A percentile compares a stretch with the other conserved stretches of the same genome.
These are phyloP conservation scores for Termitomyces sp. DNA, from an alignment of 768 basidiomycete species.

Conservation along the genomic window DNA sequence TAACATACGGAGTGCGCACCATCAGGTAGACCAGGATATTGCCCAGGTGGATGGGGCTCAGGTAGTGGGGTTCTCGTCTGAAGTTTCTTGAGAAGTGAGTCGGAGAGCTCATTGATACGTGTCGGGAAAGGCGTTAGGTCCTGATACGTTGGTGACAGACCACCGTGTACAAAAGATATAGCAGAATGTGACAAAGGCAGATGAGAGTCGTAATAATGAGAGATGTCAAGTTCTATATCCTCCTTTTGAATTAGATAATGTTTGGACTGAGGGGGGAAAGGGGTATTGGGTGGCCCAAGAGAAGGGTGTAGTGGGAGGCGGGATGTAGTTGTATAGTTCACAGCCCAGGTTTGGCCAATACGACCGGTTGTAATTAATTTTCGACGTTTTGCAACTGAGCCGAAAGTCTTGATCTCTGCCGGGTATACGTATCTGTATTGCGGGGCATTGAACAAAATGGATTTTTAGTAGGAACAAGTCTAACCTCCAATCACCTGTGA, in stretches of 20 bases:
- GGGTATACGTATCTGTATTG: constrained; percentile 72
- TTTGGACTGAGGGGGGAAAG: constrained; percentile 37
- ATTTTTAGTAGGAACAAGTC: background rate
- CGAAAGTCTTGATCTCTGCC: constrained; percentile 80
- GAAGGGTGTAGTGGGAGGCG: constrained; percentile 77
- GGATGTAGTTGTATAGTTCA: constrained; percentile 78
- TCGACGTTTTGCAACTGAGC: constrained; percentile 64
- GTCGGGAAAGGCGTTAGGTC: constrained; percentile 79
- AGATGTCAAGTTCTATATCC: background rate
- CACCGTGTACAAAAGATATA: constrained; percentile 91
- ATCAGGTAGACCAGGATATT: constrained; percentile 66
- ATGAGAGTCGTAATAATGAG: constrained; percentile 23
- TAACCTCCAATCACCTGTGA: constrained; percentile 80
- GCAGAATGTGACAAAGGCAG: constrained; percentile 70
- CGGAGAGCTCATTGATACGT: constrained; percentile 72
- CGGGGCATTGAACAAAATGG: background rate
- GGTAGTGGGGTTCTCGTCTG: constrained; percentile 61
- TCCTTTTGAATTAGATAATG: background rate
- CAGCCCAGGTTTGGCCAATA: constrained; percentile 78
- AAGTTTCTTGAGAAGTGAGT: constrained; percentile 64
- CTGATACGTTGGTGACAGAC: constrained; percentile 72
- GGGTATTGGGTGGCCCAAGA: constrained; percentile 63
- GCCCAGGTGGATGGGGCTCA: constrained; percentile 71
- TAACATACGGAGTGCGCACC: constrained; percentile 21
- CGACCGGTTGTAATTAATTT: constrained; percentile 68